Conservation (phyloP, 2,329 filamentous ascomycete species). For the Lachnellula subtilissima region DNA sequence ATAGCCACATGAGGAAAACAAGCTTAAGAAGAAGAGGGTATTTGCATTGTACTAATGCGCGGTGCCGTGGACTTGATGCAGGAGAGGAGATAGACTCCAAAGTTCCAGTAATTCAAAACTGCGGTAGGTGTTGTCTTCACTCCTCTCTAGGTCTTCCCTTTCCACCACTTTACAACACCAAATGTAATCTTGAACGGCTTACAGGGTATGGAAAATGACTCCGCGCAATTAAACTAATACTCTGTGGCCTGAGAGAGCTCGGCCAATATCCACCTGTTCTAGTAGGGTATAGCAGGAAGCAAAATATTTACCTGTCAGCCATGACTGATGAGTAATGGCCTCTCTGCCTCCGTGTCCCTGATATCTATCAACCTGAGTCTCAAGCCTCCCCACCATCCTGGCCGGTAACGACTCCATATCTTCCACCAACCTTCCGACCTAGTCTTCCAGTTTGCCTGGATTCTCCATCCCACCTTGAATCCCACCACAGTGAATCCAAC, state of each 20-base stretch:
- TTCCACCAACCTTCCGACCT: constrained; percentile 28
- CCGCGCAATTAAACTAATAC: too few relatives aligned
- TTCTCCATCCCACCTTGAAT: constrained; percentile 4
- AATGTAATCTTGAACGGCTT: too few relatives aligned
- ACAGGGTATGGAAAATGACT: too few relatives aligned
- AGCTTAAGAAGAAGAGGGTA: background rate
- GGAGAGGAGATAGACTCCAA: too few relatives aligned
- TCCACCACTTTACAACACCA: too few relatives aligned
- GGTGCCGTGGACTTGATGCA: background rate
- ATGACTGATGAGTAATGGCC: background rate
- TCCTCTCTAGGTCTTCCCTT: too few relatives aligned
- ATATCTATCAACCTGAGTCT: constrained; percentile 14
- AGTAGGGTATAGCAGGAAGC: too few relatives aligned
- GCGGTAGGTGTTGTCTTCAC: too few relatives aligned
- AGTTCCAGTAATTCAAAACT: too few relatives aligned
- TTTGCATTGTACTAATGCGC: background rate
- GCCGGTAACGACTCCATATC: constrained; percentile 20
- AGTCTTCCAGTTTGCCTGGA: constrained; percentile 12
- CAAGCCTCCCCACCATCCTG: constrained; percentile 18
- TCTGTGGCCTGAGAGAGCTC: too few relatives aligned
- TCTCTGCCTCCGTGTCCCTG: background rate
- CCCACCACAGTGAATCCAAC: constrained; percentile 11
- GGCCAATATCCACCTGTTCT: too few relatives aligned
- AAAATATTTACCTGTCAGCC: background rate
- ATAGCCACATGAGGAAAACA: too few relatives aligned